Evolutionary conservation across 179 eudicot genomes (phyloP).

Genomic region (Beta lomatogona): DNA sequence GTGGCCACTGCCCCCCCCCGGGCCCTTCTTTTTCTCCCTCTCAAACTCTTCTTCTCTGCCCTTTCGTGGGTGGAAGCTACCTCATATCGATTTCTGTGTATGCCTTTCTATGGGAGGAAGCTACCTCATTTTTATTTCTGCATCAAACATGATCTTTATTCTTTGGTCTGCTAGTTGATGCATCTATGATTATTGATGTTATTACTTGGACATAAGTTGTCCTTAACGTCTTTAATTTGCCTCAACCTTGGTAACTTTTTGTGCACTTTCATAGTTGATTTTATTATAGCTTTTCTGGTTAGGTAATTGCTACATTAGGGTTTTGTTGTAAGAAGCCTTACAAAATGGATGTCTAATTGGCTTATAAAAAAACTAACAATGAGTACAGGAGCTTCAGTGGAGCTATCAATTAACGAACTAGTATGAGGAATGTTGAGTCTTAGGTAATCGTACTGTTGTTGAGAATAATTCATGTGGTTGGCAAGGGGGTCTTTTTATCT

Average conservation of each 20-base stretch:
- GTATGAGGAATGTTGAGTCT: constrained; percentile 2
- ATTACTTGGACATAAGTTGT: background rate
- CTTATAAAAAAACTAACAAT: background rate
- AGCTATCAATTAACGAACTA: background rate
- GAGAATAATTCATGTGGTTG: background rate
- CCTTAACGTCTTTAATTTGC: background rate
- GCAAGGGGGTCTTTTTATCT: background rate
- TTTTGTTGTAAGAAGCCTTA: background rate
- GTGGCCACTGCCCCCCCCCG: background rate
- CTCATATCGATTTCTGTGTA: background rate
- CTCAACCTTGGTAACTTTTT: background rate
- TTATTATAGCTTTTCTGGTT: background rate
- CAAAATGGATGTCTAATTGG: background rate
- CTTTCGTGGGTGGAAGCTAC: background rate
- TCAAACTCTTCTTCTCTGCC: background rate
- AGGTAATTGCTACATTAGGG: background rate
- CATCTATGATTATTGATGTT: background rate
- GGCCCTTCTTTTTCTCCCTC: background rate
- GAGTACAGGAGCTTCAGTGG: background rate
- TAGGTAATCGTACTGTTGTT: background rate
- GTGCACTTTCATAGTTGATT: background rate
- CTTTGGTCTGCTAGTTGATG: background rate
- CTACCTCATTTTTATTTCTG: background rate
- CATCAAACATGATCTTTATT: background rate
- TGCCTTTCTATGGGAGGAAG: background rate